phyloP scores from a whole-genome alignment of 2,329 filamentous ascomycete genomes.

The Beauveria australis region DNA sequence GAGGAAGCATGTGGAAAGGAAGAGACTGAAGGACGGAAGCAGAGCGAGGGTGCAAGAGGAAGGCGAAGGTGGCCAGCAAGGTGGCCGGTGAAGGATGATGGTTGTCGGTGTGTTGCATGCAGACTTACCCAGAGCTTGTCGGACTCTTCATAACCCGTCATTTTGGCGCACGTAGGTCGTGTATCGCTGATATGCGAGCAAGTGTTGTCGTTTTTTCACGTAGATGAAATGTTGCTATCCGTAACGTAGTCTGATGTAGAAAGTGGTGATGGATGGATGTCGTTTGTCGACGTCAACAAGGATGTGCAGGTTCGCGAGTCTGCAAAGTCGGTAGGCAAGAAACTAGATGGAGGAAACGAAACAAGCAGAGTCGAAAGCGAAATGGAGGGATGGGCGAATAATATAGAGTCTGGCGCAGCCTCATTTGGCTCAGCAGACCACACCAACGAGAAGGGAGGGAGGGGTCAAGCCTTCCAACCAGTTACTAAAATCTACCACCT shows the following conservation, averaged over 20 bases:
- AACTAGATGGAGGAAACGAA: neutral
- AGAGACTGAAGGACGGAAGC: neutral
- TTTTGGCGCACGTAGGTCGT: neutral
- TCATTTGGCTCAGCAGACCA: neutral
- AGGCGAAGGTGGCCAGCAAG: no score
- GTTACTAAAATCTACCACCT: neutral
- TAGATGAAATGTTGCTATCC: neutral
- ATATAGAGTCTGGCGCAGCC: constrained; percentile 1
- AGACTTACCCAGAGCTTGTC: constrained; percentile 44
- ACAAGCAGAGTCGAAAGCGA: neutral
- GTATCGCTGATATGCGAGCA: neutral
- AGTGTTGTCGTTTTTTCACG: neutral
- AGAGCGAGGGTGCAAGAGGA: no score
- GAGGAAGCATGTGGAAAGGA: constrained; percentile 8
- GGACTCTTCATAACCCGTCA: constrained; percentile 2
- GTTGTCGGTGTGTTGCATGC: neutral
- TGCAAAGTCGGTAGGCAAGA: neutral
- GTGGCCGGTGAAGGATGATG: no score
- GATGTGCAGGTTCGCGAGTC: neutral
- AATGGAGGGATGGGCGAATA: neutral
- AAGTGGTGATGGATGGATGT: no score
- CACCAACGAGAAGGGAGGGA: neutral
- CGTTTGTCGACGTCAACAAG: no score
- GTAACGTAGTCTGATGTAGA: no score
- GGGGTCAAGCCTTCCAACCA: neutral